phyloP scores from a whole-genome alignment of 495 filamentous ascomycete species.

The Neurospora discreta region DNA sequence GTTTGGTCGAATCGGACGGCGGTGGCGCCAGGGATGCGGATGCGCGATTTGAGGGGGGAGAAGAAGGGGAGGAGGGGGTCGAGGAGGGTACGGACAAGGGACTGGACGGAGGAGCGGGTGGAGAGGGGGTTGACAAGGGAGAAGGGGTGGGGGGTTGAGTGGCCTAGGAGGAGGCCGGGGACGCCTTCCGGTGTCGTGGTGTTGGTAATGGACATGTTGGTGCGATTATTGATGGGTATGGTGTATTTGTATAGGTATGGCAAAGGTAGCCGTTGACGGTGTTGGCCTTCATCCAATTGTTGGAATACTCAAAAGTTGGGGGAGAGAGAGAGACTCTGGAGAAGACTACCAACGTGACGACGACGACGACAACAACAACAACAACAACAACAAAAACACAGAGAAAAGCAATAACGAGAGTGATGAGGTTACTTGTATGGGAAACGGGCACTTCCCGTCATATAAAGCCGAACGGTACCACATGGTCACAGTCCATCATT shows the following conservation, averaged over 20 bases:
- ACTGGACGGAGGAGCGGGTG: constrained; percentile 43
- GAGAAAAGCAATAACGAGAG: neutral
- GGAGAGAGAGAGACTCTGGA: neutral
- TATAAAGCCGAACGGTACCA: neutral
- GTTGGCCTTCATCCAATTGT: neutral
- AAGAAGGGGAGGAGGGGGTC: constrained; percentile 55
- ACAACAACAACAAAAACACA: neutral
- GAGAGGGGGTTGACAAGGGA: constrained; percentile 29
- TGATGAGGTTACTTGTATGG: neutral
- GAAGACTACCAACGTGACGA: neutral
- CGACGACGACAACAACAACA: neutral
- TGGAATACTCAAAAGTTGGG: neutral
- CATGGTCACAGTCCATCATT: neutral
- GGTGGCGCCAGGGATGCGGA: constrained; percentile 51
- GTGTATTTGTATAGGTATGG: neutral
- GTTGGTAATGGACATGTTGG: neutral
- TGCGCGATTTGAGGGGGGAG: constrained; percentile 44
- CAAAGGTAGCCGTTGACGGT: neutral
- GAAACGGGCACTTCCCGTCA: neutral
- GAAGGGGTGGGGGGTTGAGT: constrained; percentile 38
- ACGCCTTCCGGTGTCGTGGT: neutral
- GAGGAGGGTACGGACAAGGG: constrained; percentile 46
- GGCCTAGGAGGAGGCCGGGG: constrained; percentile 38
- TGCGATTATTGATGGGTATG: neutral
- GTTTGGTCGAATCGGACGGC: constrained; percentile 63